Conservation (phyloP, 1,139 yeast genomes). For the Pichia sp. region DNA sequence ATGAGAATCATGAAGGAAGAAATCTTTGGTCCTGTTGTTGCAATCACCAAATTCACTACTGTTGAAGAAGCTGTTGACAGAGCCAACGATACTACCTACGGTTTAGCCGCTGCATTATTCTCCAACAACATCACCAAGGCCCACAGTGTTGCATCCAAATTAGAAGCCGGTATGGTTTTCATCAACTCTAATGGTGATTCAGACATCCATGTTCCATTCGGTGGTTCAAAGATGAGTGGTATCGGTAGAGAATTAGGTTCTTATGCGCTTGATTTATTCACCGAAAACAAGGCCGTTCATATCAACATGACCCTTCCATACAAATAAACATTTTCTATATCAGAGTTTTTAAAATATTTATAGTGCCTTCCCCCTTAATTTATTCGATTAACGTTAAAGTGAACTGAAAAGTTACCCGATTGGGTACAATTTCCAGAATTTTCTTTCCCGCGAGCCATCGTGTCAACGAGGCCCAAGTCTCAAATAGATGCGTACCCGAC, state of each 20-base stretch:
- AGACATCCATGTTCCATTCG: constrained; percentile 77
- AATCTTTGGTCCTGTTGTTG: constrained; percentile 81
- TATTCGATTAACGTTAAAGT: neutral
- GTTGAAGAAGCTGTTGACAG: constrained; percentile 58
- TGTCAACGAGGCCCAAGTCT: no score
- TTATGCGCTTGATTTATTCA: constrained; percentile 71
- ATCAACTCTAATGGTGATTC: constrained; percentile 82
- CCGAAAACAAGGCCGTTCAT: constrained; percentile 79
- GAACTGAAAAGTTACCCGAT: no score
- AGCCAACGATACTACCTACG: constrained; percentile 67
- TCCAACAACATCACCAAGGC: constrained; percentile 58
- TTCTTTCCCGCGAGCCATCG: no score
- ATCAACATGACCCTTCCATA: constrained; percentile 48
- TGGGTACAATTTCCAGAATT: no score
- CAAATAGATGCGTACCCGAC: no score
- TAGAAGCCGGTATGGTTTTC: constrained; percentile 87
- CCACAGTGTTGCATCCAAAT: constrained; percentile 57
- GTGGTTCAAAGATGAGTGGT: constrained; percentile 79
- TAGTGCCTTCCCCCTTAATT: no score
- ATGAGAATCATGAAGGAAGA: constrained; percentile 73
- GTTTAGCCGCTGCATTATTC: constrained; percentile 75
- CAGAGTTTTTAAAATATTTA: no score
- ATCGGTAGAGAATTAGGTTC: constrained; percentile 86
- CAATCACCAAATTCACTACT: constrained; percentile 61
- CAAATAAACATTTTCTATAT: constrained; percentile 4